Base-by-base conservation (phyloP, 2,329 filamentous ascomycete genomes). In the Thielaviopsis punctulata region DNA sequence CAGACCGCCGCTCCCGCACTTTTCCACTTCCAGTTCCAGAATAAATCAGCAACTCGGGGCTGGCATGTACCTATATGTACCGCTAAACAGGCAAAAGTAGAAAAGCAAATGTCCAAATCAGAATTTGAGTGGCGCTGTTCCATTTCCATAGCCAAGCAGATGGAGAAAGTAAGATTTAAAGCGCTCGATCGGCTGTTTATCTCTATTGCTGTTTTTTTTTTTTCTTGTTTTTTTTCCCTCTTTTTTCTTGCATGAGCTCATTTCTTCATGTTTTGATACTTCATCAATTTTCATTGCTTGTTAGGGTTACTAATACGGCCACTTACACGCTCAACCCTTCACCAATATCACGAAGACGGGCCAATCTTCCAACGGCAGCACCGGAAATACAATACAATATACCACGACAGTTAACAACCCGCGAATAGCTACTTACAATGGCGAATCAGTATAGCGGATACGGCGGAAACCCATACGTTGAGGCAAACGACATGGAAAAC, bases 391-490 rank as follows among this genome's bases (percentile, higher is more conserved):
- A 18, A 7, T n/a, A 41, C 36, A 18, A 19, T 7, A 41, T 9
- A 19, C 5, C 4, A 41, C n/a, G n/a, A 7, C 36, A 7, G 36
- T 9, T 9, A 2, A 6, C 19, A 41, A 18, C 18, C 4, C 19
- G 4, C 3, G 4, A 41, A 2, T 5, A 41, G 36, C 12, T 19
- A 9, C n/a, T 9, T 19, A 41, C 36, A 41, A 55, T 55, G 53
- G 39, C 53, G 3, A 39, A 55, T n/a, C 47, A 77, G 58, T 75
- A 79, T 68, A 68, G 70, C 57, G 74, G 76, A 61, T 81, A 83
- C 64, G 70, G 75, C 58, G 73, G 75, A 57, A 82, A 84, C 62
- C 80, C 80, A 39, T 85, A 85, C 63, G 69, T 74, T 56, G 70
- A 75, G 61, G 71, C 65, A 47, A 68, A 73, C 3, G 60, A 64